Base-by-base conservation (phyloP, 306 rosid species). In the Ammopiptanthus mongolicus region DNA sequence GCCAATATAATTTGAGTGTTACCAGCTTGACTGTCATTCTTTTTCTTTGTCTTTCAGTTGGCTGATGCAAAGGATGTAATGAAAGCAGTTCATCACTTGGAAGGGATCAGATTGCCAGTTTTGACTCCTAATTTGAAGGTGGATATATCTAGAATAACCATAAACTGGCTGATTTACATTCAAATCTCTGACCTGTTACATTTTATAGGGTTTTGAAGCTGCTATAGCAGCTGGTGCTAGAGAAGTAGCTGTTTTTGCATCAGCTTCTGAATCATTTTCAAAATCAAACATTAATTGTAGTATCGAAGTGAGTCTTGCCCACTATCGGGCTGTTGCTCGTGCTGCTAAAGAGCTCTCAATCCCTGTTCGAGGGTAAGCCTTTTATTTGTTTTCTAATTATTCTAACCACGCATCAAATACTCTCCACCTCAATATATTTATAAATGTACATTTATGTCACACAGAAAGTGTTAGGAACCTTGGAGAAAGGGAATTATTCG, bases 201-300 rank as follows among this genome's bases (percentile, higher is more conserved):
- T 65, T 59, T 77, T 25, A 37, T 61, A 89, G 94, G 90, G 96
- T 12, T 90, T 87, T 82, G 82, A 84, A 66, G 90, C 96, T 41
- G 92, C 96, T 47, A 18, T 87, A 37, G 91, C 88, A 42, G 91
- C 92, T 70, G 96, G 96, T 73, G 90, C 96, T 7, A 87, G 86
- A 80, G 92, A 87, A 73, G 80, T 90, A 19, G 96, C 92, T 51
- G 81, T 90, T 55, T 90, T 90, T 80, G 92, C 96, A 33, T 86
- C 96, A 39, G 91, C 96, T 71, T 90, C 96, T 37, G 96, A 90
- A 80, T 82, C 89, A 31, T 90, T 90, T 88, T 90, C 96, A 41
- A 86, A 84, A 76, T 76, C 92, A 9, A 90, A 90, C 79, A 90
- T 87, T 62, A 90, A 87, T 75, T 90, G 96, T 72, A 90, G 87